phyloP scores from a whole-genome alignment of 768 basidiomycete species.

The Clathrus columnatus region DNA sequence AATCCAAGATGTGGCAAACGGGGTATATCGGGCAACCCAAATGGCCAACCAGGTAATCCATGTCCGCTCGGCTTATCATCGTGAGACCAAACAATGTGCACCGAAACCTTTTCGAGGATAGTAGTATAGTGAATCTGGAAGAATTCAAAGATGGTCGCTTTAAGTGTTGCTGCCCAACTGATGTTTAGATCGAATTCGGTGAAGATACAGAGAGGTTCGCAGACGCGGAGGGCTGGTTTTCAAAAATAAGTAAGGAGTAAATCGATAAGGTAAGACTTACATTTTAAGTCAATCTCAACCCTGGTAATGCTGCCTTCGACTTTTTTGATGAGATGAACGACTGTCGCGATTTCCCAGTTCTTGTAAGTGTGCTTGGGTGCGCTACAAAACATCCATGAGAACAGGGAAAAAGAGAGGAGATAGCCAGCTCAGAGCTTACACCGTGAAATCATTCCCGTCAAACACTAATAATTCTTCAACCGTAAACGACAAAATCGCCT shows the following conservation, averaged over 20 bases:
- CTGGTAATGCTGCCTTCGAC: slow-evolving; percentile 16
- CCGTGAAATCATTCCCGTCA: slow-evolving; percentile 1
- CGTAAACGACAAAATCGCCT: slow-evolving; percentile 18
- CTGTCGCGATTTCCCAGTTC: slow-evolving; percentile 20
- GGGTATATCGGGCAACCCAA: too few relatives aligned
- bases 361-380: slow-evolving; percentile 1
- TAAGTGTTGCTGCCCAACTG: not conserved
- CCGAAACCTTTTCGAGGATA: not conserved
- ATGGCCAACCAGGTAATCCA: too few relatives aligned
- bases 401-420: not conserved
- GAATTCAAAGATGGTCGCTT: not conserved
- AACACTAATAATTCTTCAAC: slow-evolving; percentile 11
- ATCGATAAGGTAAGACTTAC: slow-evolving; percentile 9
- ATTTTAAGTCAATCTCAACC: slow-evolving; percentile 19
- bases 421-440: too few relatives aligned
- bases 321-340: slow-evolving; percentile 19
- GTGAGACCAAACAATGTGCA: not conserved
- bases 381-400: not conserved
- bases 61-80: not conserved
- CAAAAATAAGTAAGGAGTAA: not conserved
- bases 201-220: not conserved
- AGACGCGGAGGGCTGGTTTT: not conserved
- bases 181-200: not conserved
- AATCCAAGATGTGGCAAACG: too few relatives aligned
- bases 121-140: not conserved